Evolutionary conservation across 2,329 filamentous ascomycete genomes (phyloP).

Genomic region (Clonostachys rosea): DNA sequence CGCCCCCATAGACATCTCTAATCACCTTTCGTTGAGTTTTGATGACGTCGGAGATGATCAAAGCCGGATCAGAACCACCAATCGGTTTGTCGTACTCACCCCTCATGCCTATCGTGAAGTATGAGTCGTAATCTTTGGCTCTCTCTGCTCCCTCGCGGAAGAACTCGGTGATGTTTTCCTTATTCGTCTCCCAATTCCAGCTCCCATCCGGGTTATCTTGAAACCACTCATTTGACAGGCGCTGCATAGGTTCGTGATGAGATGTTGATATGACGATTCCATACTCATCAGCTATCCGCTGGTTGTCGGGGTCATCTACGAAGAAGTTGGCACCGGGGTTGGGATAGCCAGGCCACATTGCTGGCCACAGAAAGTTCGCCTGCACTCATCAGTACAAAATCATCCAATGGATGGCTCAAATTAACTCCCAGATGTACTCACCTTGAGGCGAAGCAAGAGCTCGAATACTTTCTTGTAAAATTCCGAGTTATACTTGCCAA

Average conservation of each 20-base stretch:
- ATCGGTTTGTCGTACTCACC: conserved; percentile 53
- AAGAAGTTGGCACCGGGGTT: conserved; percentile 52
- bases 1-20: conserved; percentile 39
- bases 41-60: conserved; percentile 48
- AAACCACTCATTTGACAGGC: conserved; percentile 46
- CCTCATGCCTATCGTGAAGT: conserved; percentile 56
- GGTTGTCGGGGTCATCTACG: conserved; percentile 54
- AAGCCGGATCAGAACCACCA: conserved; percentile 42
- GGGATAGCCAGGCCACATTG: conserved; percentile 53
- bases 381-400: not conserved
- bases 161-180: conserved; percentile 47
- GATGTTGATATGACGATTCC: conserved; percentile 61
- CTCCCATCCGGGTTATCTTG: conserved; percentile 34
- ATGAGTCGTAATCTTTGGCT: conserved; percentile 50
- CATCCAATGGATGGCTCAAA: not conserved
- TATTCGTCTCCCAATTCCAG: conserved; percentile 58
- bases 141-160: conserved; percentile 51
- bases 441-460: conserved; percentile 50
- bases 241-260: conserved; percentile 63
- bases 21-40: conserved; percentile 49
- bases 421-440: not conserved
- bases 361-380: conserved; percentile 63
- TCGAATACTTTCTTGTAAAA: conserved; percentile 63
- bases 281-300: conserved; percentile 55
- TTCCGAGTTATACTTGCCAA: conserved; percentile 44